Conservation (phyloP, 2,329 filamentous ascomycete species). For the Claviceps maximensis region DNA sequence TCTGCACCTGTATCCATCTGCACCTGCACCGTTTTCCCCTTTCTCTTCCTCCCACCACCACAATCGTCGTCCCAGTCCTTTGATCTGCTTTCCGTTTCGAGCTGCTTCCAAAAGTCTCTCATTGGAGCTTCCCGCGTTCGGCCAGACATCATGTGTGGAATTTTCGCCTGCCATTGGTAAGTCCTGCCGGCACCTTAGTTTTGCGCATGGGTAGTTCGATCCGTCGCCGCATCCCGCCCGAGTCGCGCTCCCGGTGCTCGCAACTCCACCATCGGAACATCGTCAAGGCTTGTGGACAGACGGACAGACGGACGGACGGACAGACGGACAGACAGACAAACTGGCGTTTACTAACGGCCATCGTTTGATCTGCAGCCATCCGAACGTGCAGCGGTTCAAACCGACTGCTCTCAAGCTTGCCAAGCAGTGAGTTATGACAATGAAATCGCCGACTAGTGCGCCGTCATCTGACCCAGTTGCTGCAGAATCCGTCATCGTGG, state of each 20-base stretch:
- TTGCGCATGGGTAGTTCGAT: slow-evolving; percentile 16
- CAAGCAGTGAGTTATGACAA: slow-evolving; percentile 59
- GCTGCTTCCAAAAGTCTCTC: neutral
- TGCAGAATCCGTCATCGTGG: slow-evolving; percentile 82
- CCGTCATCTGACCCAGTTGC: slow-evolving; percentile 5
- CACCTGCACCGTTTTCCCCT: neutral
- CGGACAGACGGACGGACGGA: no score
- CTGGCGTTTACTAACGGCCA: slow-evolving; percentile 7
- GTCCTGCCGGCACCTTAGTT: slow-evolving; percentile 14
- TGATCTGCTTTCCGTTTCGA: no score
- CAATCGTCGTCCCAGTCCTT: neutral
- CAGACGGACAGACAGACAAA: no score
- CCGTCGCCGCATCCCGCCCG: slow-evolving; percentile 8
- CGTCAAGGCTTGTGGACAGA: neutral
- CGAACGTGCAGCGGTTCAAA: slow-evolving; percentile 94
- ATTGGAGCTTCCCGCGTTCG: neutral
- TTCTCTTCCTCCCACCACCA: neutral
- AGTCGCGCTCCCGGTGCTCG: neutral
- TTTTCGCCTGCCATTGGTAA: slow-evolving; percentile 89
- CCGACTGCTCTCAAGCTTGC: slow-evolving; percentile 83
- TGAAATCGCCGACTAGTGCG: neutral
- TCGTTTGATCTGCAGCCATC: slow-evolving; percentile 44
- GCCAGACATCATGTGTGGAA: slow-evolving; percentile 72
- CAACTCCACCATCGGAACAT: slow-evolving; percentile 19
- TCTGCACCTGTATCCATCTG: no score